Evolutionary conservation across 257 asterid genomes (phyloP).

Genomic region (Solanum paucissectum): DNA sequence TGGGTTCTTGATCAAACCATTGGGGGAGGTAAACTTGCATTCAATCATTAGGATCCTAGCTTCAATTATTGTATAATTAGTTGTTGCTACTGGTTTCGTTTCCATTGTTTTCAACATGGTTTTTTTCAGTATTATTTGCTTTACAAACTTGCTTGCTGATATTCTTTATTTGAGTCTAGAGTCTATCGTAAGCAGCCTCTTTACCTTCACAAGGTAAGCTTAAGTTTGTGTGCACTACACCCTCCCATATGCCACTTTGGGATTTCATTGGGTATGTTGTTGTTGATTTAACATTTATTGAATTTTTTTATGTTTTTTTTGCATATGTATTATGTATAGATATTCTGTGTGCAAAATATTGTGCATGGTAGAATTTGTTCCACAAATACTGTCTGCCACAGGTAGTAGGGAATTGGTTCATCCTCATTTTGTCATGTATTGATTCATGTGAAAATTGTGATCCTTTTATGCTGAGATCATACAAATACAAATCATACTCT

Average conservation of each 20-base stretch:
- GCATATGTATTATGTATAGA: not conserved
- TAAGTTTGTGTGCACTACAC: not conserved
- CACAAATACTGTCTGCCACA: not conserved
- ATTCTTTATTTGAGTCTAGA: not conserved
- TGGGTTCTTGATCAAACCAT: constrained; percentile 58
- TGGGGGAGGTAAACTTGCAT: constrained; percentile 45
- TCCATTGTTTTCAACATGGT: not conserved
- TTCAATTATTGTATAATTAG: not conserved
- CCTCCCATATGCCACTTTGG: not conserved
- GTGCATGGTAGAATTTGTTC: not conserved
- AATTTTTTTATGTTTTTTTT: not conserved
- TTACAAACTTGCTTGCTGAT: not conserved
- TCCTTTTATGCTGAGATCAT: not conserved
- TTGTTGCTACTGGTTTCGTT: not conserved
- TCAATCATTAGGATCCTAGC: not conserved
- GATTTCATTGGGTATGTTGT: not conserved
- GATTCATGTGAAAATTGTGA: not conserved
- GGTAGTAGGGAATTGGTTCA: not conserved
- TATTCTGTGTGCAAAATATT: not conserved
- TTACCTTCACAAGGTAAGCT: not conserved
- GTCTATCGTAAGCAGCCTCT: not conserved
- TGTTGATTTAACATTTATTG: not conserved
- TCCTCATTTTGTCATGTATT: not conserved
- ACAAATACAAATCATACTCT: not conserved
- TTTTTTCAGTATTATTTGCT: not conserved